Percentiles rank a stretch among this genome's conserved stretches.
Conservation (phyloP, 1,284 basidiomycete genomes). For the Heterobasidion parviporum region DNA sequence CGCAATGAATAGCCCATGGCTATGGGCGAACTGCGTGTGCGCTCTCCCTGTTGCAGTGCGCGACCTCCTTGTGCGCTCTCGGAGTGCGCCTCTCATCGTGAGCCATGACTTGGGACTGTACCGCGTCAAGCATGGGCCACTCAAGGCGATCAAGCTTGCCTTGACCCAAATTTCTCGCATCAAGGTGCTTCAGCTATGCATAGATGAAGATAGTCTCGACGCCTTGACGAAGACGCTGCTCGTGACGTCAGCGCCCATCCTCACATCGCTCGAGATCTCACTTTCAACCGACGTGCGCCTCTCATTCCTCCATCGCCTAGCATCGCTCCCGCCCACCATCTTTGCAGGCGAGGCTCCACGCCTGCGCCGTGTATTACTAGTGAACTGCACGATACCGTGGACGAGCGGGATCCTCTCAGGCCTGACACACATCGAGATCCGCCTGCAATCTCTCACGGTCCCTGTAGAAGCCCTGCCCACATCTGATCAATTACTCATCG, state of each 20-base stretch:
- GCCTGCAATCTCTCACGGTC: background rate
- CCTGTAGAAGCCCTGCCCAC: background rate
- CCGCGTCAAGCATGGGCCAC: background rate
- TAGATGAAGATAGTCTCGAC: background rate
- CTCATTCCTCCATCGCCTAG: background rate
- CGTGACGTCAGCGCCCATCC: background rate
- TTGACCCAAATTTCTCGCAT: background rate
- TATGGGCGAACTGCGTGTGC: slow-evolving; percentile 3
- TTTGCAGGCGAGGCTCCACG: background rate
- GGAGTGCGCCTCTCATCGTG: background rate
- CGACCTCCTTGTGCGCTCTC: slow-evolving; percentile 3
- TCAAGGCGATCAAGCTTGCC: background rate
- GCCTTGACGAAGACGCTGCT: background rate
- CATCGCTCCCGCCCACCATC: background rate
- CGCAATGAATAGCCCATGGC: background rate
- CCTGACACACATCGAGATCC: slow-evolving; percentile 3
- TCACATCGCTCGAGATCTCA: slow-evolving; percentile 2
- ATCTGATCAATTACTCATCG: slow-evolving; percentile 2
- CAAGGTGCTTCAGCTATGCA: background rate
- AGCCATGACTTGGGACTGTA: background rate
- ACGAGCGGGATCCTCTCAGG: background rate
- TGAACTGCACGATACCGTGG: slow-evolving; percentile 2
- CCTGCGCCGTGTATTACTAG: background rate
- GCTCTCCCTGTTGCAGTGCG: slow-evolving; percentile 1
- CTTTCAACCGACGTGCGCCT: background rate